Conservation (phyloP, 352 stramenopile species). For the Pythium rishiriense region DNA sequence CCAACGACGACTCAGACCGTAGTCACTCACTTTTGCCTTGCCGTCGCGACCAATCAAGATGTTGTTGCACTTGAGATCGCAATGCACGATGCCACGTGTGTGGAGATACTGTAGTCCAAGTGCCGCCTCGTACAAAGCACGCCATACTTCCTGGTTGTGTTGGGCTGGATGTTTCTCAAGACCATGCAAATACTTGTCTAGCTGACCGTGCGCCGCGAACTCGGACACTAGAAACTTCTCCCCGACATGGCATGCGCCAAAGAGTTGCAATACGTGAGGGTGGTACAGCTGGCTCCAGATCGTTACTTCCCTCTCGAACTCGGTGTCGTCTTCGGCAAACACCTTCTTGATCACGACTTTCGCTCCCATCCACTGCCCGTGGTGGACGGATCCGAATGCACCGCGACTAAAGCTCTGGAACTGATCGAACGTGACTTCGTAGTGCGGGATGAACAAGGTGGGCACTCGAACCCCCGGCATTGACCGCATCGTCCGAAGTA, state of each 20-base stretch:
- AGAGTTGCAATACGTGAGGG: slow-evolving; percentile 40
- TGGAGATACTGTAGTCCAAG: slow-evolving; percentile 77
- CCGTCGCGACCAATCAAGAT: slow-evolving; percentile 32
- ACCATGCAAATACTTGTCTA: slow-evolving; percentile 37
- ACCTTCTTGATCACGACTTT: slow-evolving; percentile 41
- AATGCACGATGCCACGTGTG: slow-evolving; percentile 35
- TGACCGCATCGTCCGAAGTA: neutral
- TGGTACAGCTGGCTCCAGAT: slow-evolving; percentile 40
- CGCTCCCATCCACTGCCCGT: slow-evolving; percentile 34
- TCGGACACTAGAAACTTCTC: slow-evolving; percentile 43
- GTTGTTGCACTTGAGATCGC: slow-evolving; percentile 27
- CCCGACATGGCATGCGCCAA: slow-evolving; percentile 43
- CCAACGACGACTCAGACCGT: slow-evolving; percentile 13
- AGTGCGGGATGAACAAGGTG: slow-evolving; percentile 16
- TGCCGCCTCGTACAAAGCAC: slow-evolving; percentile 39
- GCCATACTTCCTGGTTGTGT: slow-evolving; percentile 27
- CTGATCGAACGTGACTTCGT: slow-evolving; percentile 10
- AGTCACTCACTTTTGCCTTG: slow-evolving; percentile 29
- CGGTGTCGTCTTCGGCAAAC: slow-evolving; percentile 13
- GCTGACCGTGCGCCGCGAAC: slow-evolving; percentile 39
- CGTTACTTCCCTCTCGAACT: slow-evolving; percentile 37
- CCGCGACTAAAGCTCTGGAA: slow-evolving; percentile 25
- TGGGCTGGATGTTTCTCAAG: slow-evolving; percentile 11
- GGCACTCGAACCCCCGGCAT: slow-evolving; percentile 1
- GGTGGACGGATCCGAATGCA: slow-evolving; percentile 32